Evolutionary conservation across 805 yeast species (phyloP), one percentile per base, ranked within the genome.

Genomic region (Cephaloascus albidus): DNA sequence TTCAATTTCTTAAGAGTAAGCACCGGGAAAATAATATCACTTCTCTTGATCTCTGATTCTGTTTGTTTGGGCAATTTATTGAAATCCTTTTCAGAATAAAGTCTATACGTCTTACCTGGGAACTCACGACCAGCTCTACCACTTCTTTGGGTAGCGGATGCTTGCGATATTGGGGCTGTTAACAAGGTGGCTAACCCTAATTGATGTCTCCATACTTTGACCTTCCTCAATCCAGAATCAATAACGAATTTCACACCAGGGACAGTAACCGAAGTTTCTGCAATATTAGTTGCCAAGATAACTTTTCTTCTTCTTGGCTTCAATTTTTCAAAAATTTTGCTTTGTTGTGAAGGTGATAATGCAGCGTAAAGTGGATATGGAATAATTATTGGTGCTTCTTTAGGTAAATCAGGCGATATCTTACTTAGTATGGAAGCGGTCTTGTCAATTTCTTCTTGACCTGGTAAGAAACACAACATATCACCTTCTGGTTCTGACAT

Each of bases 91-190:
- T 90, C 97, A 37, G 85, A 78, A 57, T 82, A 93, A 30, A 93
- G 61, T 43, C 97, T 64, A 60, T 70, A 93, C 35, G 93, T 85
- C 57, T 90, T 90, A 34, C 99, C 99, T 23, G 83, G 76, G 15
- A 78, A 72, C 61, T 93, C 97, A 76, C 99, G 86, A 45, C 99
- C 99, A n/a, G 99, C 97, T 70, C 99, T 85, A 57, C 99, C 99
- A 36, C 89, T 79, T 60, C 99, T 70, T 64, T 93, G 99, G 28
- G 85, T 76, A 0, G 97, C 98, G 32, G 95, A 84, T 0, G 97
- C 95, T 52, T 84, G 86, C 0, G 97, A 88, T 18, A 93, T 81
- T 1, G 98, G 93, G 1, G 93, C 87, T 0, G 96, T 89, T 38
- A 93, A 63, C 52, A 93, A 72, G 0, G 97, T 85, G n/a, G 96